Evolutionary conservation across 345 rosid species (phyloP).

Genomic region (Moricandia moricandioides): DNA sequence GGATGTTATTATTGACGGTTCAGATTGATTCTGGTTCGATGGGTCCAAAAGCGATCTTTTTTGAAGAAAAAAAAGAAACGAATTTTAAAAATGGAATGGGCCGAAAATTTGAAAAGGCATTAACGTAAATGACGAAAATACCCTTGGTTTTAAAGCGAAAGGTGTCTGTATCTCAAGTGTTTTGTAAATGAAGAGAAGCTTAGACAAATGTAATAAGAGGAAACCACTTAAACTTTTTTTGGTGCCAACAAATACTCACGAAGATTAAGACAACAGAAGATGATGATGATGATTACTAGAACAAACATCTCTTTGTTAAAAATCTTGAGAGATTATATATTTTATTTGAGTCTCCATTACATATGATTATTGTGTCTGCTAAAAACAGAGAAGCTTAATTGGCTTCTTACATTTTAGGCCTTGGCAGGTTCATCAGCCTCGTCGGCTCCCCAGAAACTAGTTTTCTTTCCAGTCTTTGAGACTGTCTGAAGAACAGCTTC

Average conservation of each 20-base stretch:
- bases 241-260: neutral
- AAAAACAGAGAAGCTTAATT: slow-evolving; percentile 1
- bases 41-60: slow-evolving; percentile 23
- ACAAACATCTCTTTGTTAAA: neutral
- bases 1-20: slow-evolving; percentile 36
- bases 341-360: slow-evolving; percentile 9
- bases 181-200: neutral
- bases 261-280: neutral
- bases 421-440: slow-evolving; percentile 44
- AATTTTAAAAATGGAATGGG: slow-evolving; percentile 29
- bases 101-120: slow-evolving; percentile 24
- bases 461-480: slow-evolving; percentile 77
- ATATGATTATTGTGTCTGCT: neutral
- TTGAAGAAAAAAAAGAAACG: neutral
- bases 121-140: neutral
- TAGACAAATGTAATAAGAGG: neutral
- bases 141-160: neutral
- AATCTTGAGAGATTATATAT: neutral
- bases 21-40: slow-evolving; percentile 35
- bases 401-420: slow-evolving; percentile 10
- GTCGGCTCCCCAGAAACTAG: slow-evolving; percentile 70
- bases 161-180: slow-evolving; percentile 1
- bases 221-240: neutral
- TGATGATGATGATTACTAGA: neutral
- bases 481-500: slow-evolving; percentile 81